These are phyloP conservation scores for Candida odintsovae DNA, from an alignment of 805 yeast species.

Conservation along the genomic window DNA sequence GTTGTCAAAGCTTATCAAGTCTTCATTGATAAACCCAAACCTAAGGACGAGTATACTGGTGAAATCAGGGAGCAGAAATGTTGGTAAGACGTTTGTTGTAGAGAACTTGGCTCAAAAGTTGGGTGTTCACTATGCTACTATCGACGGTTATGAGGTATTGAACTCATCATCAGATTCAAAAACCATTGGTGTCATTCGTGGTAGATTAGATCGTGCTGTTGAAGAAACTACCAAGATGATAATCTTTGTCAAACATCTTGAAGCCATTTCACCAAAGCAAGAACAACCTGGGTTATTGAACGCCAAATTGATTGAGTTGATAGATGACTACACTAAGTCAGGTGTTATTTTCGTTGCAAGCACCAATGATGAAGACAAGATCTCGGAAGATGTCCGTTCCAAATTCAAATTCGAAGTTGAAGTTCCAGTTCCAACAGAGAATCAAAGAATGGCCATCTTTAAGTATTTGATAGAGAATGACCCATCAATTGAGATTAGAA, in stretches of 20 bases:
- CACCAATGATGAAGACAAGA: slow-evolving; percentile 57
- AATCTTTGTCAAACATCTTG: slow-evolving; percentile 65
- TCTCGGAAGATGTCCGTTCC: slow-evolving; percentile 62
- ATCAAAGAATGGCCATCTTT: slow-evolving; percentile 64
- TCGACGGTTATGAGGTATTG: slow-evolving; percentile 65
- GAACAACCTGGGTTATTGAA: slow-evolving; percentile 39
- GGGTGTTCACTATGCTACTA: slow-evolving; percentile 60
- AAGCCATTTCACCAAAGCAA: slow-evolving; percentile 59
- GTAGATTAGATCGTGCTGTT: slow-evolving; percentile 63
- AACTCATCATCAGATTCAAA: slow-evolving; percentile 71
- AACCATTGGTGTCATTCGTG: slow-evolving; percentile 71
- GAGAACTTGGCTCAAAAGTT: slow-evolving; percentile 45
- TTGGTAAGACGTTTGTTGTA: slow-evolving; percentile 72
- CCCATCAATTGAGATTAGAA: slow-evolving; percentile 26
- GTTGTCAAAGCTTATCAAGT: slow-evolving; percentile 47
- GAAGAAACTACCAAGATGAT: slow-evolving; percentile 42
- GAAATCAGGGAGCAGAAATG: slow-evolving; percentile 63
- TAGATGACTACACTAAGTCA: slow-evolving; percentile 46
- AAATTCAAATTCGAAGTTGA: slow-evolving; percentile 71
- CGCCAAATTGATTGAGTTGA: slow-evolving; percentile 49
- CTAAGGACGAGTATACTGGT: slow-evolving; percentile 61
- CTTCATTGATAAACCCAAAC: slow-evolving; percentile 37
- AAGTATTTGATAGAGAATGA: slow-evolving; percentile 36
- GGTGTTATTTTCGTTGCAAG: slow-evolving; percentile 58
- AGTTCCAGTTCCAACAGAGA: slow-evolving; percentile 72